Evolutionary conservation across 2,329 filamentous ascomycete genomes (phyloP).

Genomic region (Fusarium haematococcum): DNA sequence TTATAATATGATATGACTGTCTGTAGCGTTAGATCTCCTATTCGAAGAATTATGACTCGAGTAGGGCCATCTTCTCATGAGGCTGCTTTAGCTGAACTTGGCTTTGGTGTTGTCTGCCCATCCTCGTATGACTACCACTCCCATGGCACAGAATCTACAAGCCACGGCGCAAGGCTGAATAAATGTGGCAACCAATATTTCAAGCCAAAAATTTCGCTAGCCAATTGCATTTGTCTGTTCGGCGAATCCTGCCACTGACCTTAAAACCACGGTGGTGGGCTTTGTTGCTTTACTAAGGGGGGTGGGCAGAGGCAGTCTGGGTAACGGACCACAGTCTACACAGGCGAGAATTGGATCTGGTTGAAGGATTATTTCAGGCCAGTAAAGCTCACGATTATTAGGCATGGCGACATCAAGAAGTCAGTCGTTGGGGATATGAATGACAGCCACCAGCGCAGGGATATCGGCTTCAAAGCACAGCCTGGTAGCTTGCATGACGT

Average conservation of each 20-base stretch:
- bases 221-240: no score
- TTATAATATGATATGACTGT: not conserved
- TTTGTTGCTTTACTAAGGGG: no score
- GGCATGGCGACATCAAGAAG: no score
- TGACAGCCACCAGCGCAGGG: no score
- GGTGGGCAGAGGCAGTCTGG: no score
- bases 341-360: no score
- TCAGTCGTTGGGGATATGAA: no score
- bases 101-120: not conserved
- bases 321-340: no score
- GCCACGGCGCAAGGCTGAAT: not conserved
- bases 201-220: not conserved
- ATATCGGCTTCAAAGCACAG: not conserved
- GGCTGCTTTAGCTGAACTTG: not conserved
- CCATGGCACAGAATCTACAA: not conserved
- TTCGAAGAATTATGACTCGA: not conserved
- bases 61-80: not conserved
- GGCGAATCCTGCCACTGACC: no score
- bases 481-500: not conserved
- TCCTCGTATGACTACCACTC: not conserved
- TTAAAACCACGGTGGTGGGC: no score
- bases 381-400: no score
- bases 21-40: not conserved
- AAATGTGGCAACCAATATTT: not conserved
- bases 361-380: no score